These are phyloP conservation scores for Xylariaceae sp. DNA, from an alignment of 2,329 filamentous ascomycete genomes.

Conservation along the genomic window DNA sequence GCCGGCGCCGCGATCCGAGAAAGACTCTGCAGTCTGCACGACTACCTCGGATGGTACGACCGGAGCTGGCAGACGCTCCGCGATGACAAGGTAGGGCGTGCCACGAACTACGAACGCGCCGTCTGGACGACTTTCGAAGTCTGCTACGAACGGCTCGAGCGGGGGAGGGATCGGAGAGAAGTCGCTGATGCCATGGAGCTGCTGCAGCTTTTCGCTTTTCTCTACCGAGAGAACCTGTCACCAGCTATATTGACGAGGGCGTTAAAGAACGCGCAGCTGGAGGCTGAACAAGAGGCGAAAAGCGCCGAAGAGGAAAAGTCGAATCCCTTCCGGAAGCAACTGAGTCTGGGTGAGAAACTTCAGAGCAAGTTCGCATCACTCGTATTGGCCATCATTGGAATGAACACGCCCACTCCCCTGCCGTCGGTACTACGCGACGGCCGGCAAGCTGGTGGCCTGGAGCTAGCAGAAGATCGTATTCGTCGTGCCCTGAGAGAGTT, in stretches of 20 bases:
- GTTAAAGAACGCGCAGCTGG: neutral
- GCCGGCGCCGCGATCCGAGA: constrained; percentile 10
- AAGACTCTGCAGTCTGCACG: constrained; percentile 1
- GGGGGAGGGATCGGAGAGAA: neutral
- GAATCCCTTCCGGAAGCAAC: neutral
- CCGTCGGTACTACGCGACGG: neutral
- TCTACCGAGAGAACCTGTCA: constrained; percentile 9
- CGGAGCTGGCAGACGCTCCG: neutral
- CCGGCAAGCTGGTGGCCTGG: neutral
- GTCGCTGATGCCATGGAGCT: constrained; percentile 4
- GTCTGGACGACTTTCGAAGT: constrained; percentile 13
- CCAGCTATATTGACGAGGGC: constrained; percentile 1
- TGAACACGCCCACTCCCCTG: neutral
- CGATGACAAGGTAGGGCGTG: neutral
- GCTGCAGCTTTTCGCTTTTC: constrained; percentile 3
- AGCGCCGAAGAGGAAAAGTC: neutral
- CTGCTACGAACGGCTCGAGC: neutral
- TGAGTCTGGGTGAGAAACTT: neutral
- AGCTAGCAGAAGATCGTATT: neutral
- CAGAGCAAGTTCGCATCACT: neutral
- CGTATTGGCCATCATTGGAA: neutral
- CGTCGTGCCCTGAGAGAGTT: constrained; percentile 4
- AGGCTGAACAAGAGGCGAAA: neutral
- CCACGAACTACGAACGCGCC: neutral
- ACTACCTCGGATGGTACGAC: constrained; percentile 4